These are phyloP conservation scores for Plasmodium coatneyi DNA, from an alignment of 169 alveolate genomes.

Conservation along the genomic window DNA sequence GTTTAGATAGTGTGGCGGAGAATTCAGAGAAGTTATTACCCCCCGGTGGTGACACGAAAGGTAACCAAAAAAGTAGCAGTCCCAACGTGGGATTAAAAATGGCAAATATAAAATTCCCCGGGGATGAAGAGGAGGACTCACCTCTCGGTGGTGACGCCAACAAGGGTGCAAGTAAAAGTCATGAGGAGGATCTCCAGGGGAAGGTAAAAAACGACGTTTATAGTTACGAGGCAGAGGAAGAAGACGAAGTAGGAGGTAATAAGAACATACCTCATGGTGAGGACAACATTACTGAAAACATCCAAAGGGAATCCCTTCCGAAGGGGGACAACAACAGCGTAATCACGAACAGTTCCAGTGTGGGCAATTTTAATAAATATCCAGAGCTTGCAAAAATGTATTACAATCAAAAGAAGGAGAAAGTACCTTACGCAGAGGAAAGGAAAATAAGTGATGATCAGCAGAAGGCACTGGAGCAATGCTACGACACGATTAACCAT, in stretches of 20 bases:
- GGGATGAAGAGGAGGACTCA: neutral
- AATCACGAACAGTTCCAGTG: neutral
- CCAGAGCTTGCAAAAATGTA: neutral
- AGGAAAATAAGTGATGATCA: slow-evolving; percentile 30
- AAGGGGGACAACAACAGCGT: neutral
- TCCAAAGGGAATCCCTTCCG: neutral
- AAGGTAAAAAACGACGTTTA: neutral
- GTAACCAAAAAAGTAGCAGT: neutral
- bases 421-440: neutral
- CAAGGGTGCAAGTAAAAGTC: neutral
- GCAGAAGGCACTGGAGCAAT: slow-evolving; percentile 2
- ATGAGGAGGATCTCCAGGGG: neutral
- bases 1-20: neutral
- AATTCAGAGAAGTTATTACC: neutral
- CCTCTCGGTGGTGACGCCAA: neutral
- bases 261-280: neutral
- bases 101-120: neutral
- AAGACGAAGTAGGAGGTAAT: neutral
- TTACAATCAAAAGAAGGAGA: neutral
- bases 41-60: neutral
- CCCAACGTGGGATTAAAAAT: neutral
- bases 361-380: slow-evolving; percentile 3
- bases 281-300: neutral
- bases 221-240: neutral
- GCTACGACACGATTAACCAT: slow-evolving; percentile 1